Conservation (phyloP, 495 filamentous ascomycete species). For the Hypoxylon trugodes region DNA sequence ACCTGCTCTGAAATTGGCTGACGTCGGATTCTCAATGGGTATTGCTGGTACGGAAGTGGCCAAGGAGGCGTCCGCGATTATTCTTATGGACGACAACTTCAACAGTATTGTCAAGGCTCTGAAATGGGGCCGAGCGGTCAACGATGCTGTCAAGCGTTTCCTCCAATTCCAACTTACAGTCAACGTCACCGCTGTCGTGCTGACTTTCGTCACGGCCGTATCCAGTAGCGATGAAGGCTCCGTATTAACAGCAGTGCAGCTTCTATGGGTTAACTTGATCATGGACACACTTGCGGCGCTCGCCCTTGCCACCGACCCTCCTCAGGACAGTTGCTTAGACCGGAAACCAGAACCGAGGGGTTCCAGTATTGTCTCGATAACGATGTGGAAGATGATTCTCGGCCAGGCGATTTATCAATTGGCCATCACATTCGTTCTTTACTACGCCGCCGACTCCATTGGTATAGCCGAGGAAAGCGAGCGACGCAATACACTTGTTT, state of each 20-base stretch:
- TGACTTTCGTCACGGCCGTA: conserved; percentile 87
- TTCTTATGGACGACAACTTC: conserved; percentile 93
- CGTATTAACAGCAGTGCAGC: conserved; percentile 84
- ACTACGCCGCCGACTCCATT: conserved; percentile 72
- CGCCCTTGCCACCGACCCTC: conserved; percentile 85
- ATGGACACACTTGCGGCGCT: conserved; percentile 94
- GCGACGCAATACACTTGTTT: conserved; percentile 77
- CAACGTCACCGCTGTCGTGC: conserved; percentile 84
- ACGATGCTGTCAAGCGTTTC: conserved; percentile 90
- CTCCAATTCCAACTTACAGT: conserved; percentile 93
- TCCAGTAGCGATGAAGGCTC: conserved; percentile 69
- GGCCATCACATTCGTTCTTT: conserved; percentile 76
- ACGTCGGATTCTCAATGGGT: conserved; percentile 94
- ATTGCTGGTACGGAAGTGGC: conserved; percentile 92
- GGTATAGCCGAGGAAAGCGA: conserved; percentile 59
- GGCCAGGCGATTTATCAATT: conserved; percentile 88
- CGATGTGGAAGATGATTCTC: conserved; percentile 97
- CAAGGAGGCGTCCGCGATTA: conserved; percentile 91
- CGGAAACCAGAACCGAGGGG: conserved; percentile 85
- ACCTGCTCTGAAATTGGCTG: conserved; percentile 82
- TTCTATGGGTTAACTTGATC: conserved; percentile 92
- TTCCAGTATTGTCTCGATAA: conserved; percentile 78
- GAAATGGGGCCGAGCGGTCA: conserved; percentile 90
- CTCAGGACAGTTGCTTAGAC: conserved; percentile 78
- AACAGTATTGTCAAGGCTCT: conserved; percentile 85